Evolutionary conservation across 2,329 filamentous ascomycete species (phyloP).

Genomic region (Claviceps capensis): DNA sequence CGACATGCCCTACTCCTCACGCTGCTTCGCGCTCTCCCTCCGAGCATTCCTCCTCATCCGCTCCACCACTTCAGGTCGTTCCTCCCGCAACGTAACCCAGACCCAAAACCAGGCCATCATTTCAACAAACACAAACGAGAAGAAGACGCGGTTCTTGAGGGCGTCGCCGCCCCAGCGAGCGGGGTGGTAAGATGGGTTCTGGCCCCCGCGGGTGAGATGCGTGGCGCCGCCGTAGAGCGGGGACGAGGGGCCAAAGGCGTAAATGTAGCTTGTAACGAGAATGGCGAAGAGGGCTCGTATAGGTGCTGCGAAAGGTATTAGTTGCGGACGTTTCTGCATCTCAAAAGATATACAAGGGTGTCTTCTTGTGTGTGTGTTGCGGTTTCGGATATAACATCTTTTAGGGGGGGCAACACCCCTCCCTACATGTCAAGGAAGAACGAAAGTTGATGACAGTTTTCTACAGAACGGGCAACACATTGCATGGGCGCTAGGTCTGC

Average conservation of each 20-base stretch:
- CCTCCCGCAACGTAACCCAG: constrained; percentile 56
- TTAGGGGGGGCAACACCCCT: no score
- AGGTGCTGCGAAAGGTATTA: constrained; percentile 30
- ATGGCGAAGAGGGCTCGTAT: constrained; percentile 54
- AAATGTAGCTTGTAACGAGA: constrained; percentile 47
- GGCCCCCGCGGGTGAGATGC: constrained; percentile 13
- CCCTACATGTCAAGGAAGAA: no score
- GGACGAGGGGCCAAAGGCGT: constrained; percentile 40
- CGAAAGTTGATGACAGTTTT: no score
- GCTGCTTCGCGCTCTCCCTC: constrained; percentile 5
- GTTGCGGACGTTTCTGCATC: background rate
- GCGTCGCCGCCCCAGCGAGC: constrained; percentile 43
- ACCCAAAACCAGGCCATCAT: constrained; percentile 80
- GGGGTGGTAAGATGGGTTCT: constrained; percentile 19
- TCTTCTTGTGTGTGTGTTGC: constrained; percentile 11
- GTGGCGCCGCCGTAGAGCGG: constrained; percentile 27
- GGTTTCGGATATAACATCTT: background rate
- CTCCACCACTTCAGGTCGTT: constrained; percentile 30
- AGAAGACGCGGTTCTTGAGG: constrained; percentile 72
- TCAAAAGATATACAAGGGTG: background rate
- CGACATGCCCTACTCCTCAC: background rate
- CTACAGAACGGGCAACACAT: no score
- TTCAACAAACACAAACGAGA: constrained; percentile 76
- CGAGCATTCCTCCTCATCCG: constrained; percentile 19
- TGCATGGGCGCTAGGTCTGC: no score